Evolutionary conservation across 1,284 basidiomycete genomes (phyloP), one percentile per base, ranked within the genome.

Genomic region (Malassezia globosa): DNA sequence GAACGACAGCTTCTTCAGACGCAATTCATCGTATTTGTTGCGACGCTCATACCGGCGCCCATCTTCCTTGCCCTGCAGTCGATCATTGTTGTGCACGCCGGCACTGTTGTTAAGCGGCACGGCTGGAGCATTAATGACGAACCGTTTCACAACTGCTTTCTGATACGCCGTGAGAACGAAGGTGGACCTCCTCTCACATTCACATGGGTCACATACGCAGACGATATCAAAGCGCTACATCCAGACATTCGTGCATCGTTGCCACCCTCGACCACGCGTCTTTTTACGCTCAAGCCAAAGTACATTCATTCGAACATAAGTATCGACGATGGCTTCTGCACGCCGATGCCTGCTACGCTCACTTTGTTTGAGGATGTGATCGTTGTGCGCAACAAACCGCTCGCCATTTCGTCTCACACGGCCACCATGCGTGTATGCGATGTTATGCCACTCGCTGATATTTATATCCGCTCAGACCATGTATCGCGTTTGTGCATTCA

Each of bases 181-280:
- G 41, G 31, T 43, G 41, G 41, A 14, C 41, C 41, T 5, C 41
- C 41, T n/a, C 18, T 43, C 16, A 23, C 23, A n/a, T 23, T 43
- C 27, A 5, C 5, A 6, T 43, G 41, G 41, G 31, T 35, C 2
- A 19, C 41, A 22, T 21, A 4, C 5, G 24, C 27, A 6, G 21
- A 14, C n/a, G 31, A 43, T 4, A n/a, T 21, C 2, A 4, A 16
- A 11, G 29, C 16, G 7, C 21, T 34, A 16, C 22, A 22, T 16
- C 22, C 33, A 5, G n/a, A 31, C 1, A 19, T 33, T n/a, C 29
- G 19, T 11, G 3, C 7, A 16, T 29, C 29, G 8, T 23, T 43
- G 11, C 5, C 29, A 1, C 29, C 31, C 14, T 18, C n/a, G 16
- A 23, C 41, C 4, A 24, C 25, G 41, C 41, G 41, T 23, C 19